These are phyloP conservation scores for Cystobasidium tubakii DNA, from an alignment of 768 basidiomycete genomes.

Conservation along the genomic window DNA sequence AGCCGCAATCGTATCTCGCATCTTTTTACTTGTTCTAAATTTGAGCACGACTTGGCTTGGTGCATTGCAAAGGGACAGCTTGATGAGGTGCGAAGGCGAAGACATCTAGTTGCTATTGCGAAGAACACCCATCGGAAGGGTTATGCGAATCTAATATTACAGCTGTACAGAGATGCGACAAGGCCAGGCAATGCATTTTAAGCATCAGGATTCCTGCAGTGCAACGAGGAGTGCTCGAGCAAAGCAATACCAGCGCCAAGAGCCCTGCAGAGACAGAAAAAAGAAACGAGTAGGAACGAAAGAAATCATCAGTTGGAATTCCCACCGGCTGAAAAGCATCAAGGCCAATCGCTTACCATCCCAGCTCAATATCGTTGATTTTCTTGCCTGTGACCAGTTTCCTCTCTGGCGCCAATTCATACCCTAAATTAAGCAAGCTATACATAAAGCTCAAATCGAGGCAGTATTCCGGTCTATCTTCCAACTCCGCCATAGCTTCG, in stretches of 20 bases:
- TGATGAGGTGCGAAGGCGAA: too few relatives aligned
- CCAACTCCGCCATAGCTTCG: slow-evolving; percentile 62
- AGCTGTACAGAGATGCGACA: neutral
- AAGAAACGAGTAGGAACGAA: neutral
- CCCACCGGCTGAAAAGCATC: neutral
- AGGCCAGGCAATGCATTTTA: neutral
- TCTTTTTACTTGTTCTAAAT: too few relatives aligned
- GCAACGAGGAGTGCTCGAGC: slow-evolving; percentile 53
- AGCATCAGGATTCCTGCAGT: slow-evolving; percentile 14
- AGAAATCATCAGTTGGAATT: too few relatives aligned
- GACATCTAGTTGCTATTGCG: too few relatives aligned
- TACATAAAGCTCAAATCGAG: slow-evolving; percentile 95
- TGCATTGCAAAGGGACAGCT: too few relatives aligned
- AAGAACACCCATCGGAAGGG: too few relatives aligned
- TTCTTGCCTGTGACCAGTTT: slow-evolving; percentile 70
- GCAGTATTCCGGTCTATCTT: slow-evolving; percentile 85
- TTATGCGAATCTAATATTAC: neutral
- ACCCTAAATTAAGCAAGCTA: slow-evolving; percentile 74
- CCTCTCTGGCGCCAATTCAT: slow-evolving; percentile 70
- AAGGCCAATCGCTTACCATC: slow-evolving; percentile 65
- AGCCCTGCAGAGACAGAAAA: slow-evolving; percentile 9
- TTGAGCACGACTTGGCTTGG: too few relatives aligned
- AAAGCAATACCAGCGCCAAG: slow-evolving; percentile 58
- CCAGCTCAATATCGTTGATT: slow-evolving; percentile 80
- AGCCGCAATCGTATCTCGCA: too few relatives aligned